Percentiles rank a stretch among this genome's conserved stretches.
These are phyloP conservation scores for Flaveria sonorensis DNA, from an alignment of 129 eudicot genomes.

Conservation along the genomic window DNA sequence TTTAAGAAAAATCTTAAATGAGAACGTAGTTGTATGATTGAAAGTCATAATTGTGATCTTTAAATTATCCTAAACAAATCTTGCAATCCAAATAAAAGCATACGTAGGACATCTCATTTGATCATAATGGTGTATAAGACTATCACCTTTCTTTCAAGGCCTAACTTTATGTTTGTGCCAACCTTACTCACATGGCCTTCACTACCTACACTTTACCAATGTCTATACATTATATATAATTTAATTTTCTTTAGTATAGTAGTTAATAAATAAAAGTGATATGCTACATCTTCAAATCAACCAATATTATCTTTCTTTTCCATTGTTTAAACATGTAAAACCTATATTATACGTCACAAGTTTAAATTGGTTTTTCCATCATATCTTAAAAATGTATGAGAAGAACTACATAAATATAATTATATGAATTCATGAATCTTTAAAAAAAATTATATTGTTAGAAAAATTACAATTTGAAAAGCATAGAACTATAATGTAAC, in stretches of 20 bases:
- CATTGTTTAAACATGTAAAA: not conserved
- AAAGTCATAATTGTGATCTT: not conserved
- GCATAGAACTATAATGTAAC: not conserved
- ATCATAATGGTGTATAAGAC: constrained; percentile 1
- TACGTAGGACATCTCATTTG: not conserved
- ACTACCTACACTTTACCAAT: constrained; percentile 21
- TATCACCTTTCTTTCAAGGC: constrained; percentile 13
- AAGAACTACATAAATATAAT: not conserved
- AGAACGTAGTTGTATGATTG: not conserved
- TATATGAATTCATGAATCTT: not conserved
- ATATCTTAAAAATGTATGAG: not conserved
- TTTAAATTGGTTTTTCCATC: not conserved
- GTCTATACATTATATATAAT: not conserved
- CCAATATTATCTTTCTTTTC: not conserved
- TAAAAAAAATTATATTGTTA: not conserved
- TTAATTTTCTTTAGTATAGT: not conserved
- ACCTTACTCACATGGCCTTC: constrained; percentile 42
- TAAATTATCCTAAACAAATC: constrained; percentile 1
- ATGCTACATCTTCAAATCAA: not conserved
- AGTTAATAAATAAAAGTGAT: not conserved
- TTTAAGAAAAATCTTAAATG: not conserved
- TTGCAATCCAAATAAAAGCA: constrained; percentile 8
- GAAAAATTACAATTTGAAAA: constrained; percentile 30
- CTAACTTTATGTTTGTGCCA: constrained; percentile 42
- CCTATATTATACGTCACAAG: not conserved